Evolutionary conservation across 768 basidiomycete genomes (phyloP).

Genomic region (Suillus hirtellus): DNA sequence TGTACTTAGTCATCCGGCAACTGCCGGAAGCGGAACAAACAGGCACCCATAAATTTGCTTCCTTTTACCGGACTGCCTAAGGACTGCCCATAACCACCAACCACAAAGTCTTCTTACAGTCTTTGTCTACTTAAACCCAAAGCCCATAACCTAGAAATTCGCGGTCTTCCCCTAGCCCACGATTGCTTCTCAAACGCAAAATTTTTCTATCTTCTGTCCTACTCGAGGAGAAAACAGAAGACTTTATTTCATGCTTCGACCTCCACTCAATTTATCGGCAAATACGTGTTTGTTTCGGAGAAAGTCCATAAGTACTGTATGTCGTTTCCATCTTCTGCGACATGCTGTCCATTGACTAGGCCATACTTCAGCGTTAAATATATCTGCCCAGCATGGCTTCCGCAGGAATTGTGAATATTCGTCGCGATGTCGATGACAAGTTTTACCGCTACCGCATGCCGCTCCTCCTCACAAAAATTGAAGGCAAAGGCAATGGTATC

Average conservation of each 20-base stretch:
- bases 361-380: conserved; percentile 55
- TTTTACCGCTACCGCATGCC: conserved; percentile 99
- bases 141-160: conserved; percentile 4
- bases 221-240: conserved; percentile 34
- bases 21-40: conserved; percentile 26
- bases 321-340: conserved; percentile 13
- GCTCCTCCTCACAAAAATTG: conserved; percentile 89
- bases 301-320: conserved; percentile 55
- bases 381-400: conserved; percentile 76
- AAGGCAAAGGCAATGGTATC: conserved; percentile 99
- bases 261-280: conserved; percentile 72
- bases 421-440: conserved; percentile 95
- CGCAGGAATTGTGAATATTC: conserved; percentile 84
- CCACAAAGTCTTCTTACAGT: conserved; percentile 4
- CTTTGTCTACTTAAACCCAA: conserved; percentile 7
- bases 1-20: conserved; percentile 11
- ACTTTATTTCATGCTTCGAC: conserved; percentile 83
- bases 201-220: conserved; percentile 32
- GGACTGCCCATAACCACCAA: conserved; percentile 8
- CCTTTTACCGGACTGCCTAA: conserved; percentile 3
- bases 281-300: conserved; percentile 54
- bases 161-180: conserved; percentile 21
- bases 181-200: conserved; percentile 27
- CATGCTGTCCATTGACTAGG: conserved; percentile 9
- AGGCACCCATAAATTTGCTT: conserved; percentile 30